These are phyloP conservation scores for Chamaenerion angustifolium DNA, from an alignment of 345 rosid genomes.

Conservation along the genomic window DNA sequence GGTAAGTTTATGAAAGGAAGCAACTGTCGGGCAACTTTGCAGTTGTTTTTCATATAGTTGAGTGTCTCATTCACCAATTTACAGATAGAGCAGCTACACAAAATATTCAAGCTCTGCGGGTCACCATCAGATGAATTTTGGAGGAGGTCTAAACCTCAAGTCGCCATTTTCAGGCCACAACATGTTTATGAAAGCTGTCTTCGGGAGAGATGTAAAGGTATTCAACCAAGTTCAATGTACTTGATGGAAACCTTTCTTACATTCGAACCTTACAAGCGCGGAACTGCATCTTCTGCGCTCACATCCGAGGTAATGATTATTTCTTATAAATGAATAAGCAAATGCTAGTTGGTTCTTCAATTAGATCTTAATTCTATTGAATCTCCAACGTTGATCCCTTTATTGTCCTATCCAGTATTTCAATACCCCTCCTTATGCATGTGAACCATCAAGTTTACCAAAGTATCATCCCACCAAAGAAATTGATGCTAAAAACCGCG, in stretches of 20 bases:
- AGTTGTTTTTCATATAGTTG: too few relatives aligned
- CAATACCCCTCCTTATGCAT: slow-evolving; percentile 9
- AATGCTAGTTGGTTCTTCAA: too few relatives aligned
- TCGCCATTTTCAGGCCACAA: slow-evolving; percentile 14
- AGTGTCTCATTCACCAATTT: too few relatives aligned
- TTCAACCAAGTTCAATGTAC: slow-evolving; percentile 2
- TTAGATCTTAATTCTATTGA: background rate
- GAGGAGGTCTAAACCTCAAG: slow-evolving; percentile 15
- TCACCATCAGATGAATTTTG: slow-evolving; percentile 26
- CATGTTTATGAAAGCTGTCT: slow-evolving; percentile 9
- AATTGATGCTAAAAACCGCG: slow-evolving; percentile 13
- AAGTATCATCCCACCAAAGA: slow-evolving; percentile 16
- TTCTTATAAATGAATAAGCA: too few relatives aligned
- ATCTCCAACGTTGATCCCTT: background rate
- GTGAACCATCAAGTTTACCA: slow-evolving; percentile 18
- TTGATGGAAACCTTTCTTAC: slow-evolving; percentile 9
- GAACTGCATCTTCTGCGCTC: slow-evolving; percentile 11
- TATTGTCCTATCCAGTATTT: slow-evolving; percentile 10
- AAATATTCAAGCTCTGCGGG: slow-evolving; percentile 34
- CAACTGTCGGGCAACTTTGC: too few relatives aligned
- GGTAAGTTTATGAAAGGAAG: too few relatives aligned
- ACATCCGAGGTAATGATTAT: slow-evolving; percentile 4
- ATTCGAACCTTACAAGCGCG: slow-evolving; percentile 10
- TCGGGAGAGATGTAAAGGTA: slow-evolving; percentile 6
- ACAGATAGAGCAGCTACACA: slow-evolving; percentile 36